phyloP scores from a whole-genome alignment of 495 filamentous ascomycete species.

The Tuber aestivum region DNA sequence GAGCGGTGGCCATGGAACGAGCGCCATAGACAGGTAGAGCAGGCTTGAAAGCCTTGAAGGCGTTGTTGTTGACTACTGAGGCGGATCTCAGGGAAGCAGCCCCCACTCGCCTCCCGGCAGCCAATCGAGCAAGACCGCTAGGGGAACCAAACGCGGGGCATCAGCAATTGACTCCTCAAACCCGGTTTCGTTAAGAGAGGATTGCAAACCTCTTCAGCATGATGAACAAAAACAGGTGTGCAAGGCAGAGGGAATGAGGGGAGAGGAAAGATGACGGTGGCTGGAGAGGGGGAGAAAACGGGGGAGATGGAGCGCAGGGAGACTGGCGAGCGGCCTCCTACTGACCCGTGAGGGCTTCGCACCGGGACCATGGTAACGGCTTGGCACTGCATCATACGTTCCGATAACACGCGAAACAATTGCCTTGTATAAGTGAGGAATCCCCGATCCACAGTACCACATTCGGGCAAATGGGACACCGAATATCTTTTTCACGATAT shows the following conservation, averaged over 20 bases:
- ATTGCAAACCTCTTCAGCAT: constrained; percentile 45
- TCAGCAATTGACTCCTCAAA: constrained; percentile 27
- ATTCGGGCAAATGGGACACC: not conserved
- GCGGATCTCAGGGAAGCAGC: constrained; percentile 50
- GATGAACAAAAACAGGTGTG: constrained; percentile 43
- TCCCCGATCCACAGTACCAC: not conserved
- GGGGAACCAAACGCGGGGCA: constrained; percentile 29
- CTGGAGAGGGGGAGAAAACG: constrained; percentile 26
- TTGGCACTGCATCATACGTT: constrained; percentile 27
- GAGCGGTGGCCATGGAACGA: constrained; percentile 57
- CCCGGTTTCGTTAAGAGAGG: constrained; percentile 31
- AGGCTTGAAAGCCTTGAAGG: constrained; percentile 51
- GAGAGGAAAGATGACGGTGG: constrained; percentile 27
- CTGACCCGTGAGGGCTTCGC: constrained; percentile 11
- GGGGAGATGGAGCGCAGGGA: constrained; percentile 34
- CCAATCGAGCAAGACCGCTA: constrained; percentile 61
- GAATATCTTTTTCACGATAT: not conserved
- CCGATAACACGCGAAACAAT: constrained; percentile 33
- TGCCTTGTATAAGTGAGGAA: constrained; percentile 18
- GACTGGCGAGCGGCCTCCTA: constrained; percentile 22
- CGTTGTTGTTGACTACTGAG: constrained; percentile 54
- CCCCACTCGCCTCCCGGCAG: constrained; percentile 56
- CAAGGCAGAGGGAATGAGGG: constrained; percentile 40
- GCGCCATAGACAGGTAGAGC: constrained; percentile 45
- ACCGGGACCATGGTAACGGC: constrained; percentile 17